Conservation (phyloP, 768 basidiomycete species). For the Lactarius quietus region DNA sequence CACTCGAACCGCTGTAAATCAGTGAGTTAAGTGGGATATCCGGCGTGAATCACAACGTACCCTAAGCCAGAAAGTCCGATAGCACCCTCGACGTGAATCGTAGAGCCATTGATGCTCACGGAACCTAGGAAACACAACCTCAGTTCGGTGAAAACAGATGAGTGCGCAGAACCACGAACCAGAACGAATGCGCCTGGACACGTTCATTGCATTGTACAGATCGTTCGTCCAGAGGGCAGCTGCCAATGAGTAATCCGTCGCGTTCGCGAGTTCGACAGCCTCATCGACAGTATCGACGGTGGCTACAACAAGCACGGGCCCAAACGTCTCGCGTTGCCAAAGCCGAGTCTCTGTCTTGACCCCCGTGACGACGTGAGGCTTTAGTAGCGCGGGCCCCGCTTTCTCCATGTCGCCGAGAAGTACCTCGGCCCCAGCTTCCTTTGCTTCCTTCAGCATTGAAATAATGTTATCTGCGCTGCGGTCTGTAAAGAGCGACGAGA, state of each 20-base stretch:
- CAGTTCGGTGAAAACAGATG: background rate
- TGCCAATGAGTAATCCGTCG: conserved; percentile 48
- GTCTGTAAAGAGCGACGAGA: conserved; percentile 44
- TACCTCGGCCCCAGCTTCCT: conserved; percentile 43
- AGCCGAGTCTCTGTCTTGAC: conserved; percentile 48
- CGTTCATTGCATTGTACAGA: conserved; percentile 35
- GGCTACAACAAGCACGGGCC: conserved; percentile 50
- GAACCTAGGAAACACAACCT: conserved; percentile 38
- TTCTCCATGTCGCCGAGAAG: conserved; percentile 42
- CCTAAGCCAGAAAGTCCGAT: conserved; percentile 43
- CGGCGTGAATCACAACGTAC: conserved; percentile 33
- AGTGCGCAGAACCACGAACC: conserved; percentile 31
- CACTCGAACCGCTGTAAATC: conserved; percentile 33
- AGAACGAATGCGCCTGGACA: conserved; percentile 42
- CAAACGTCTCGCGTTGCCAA: conserved; percentile 61
- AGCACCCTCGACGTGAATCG: conserved; percentile 43
- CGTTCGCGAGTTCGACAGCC: conserved; percentile 54
- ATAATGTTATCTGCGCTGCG: conserved; percentile 45
- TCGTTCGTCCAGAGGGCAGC: conserved; percentile 53
- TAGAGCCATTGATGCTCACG: conserved; percentile 53
- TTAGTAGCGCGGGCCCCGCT: conserved; percentile 39
- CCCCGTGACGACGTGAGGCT: conserved; percentile 49
- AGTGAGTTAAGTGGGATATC: background rate
- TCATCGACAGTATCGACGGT: conserved; percentile 49
- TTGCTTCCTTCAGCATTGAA: conserved; percentile 42